A percentile compares a stretch with the other conserved stretches of the same genome.
phyloP scores from a whole-genome alignment of 139 green algal species.

The Tetratostichococcus sp. region DNA sequence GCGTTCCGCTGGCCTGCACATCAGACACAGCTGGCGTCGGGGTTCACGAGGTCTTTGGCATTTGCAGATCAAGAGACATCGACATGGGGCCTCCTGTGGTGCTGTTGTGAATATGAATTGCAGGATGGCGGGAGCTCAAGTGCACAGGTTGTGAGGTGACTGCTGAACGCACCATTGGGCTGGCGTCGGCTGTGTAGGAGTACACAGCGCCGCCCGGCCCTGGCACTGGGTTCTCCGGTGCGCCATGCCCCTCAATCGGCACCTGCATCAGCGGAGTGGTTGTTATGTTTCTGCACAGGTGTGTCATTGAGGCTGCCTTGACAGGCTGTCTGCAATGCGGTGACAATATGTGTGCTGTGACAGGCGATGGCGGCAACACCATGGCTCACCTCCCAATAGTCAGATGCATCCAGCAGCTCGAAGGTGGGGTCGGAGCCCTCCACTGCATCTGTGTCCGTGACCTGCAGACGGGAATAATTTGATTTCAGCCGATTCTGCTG shows the following conservation, averaged over 20 bases:
- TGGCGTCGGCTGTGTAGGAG: not conserved
- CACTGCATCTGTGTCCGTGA: slow-evolving; percentile 28
- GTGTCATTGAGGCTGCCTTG: too few relatives aligned
- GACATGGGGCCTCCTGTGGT: too few relatives aligned
- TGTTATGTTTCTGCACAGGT: not conserved
- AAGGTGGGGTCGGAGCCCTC: slow-evolving; percentile 32
- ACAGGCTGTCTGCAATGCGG: too few relatives aligned
- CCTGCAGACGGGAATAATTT: slow-evolving; percentile 6
- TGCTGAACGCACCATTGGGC: not conserved
- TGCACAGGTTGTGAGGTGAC: too few relatives aligned
- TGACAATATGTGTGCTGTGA: too few relatives aligned
- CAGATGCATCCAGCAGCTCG: slow-evolving; percentile 23
- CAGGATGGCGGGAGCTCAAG: too few relatives aligned
- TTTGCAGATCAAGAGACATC: too few relatives aligned
- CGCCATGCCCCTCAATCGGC: slow-evolving; percentile 23
- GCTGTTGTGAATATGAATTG: too few relatives aligned
- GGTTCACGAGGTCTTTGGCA: too few relatives aligned
- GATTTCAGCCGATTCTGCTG: too few relatives aligned
- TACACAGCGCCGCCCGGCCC: not conserved
- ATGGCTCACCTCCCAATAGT: slow-evolving; percentile 42
- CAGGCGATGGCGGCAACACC: too few relatives aligned
- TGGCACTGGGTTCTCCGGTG: slow-evolving; percentile 40
- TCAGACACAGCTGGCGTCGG: not conserved
- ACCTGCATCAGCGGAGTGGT: slow-evolving; percentile 5
- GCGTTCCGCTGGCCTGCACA: not conserved